Base-by-base conservation (phyloP, 352 stramenopile species). In the Globisporangium splendens region DNA sequence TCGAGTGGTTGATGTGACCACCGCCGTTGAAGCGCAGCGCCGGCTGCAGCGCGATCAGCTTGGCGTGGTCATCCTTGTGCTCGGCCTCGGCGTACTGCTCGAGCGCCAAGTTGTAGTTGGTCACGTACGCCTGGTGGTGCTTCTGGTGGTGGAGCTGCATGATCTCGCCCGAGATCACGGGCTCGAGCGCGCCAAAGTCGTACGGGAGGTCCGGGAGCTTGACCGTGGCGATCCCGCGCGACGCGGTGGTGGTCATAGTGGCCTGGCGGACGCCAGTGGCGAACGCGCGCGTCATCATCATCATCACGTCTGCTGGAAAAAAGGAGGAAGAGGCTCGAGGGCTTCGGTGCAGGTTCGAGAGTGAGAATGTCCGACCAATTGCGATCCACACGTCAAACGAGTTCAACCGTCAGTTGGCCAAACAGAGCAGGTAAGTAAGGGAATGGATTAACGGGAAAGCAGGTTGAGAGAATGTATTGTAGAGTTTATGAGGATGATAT, bases 1-100 rank as follows among this genome's bases (percentile, higher is more conserved):
- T 94, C 55, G 93, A 97, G 77, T 99, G 97, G 75, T 99, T 99
- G 24, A 99, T 73, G 73, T 99, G 97, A 57, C 96, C 96, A 14
- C 96, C 97, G 18, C 96, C 96, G 77, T 99, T 99, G 76, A 99
- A 99, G 67, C 98, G 97, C 49, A 99, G 79, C 39, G 94, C 95
- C 14, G 75, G 77, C 63, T 98, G 88, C 21, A 98, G 72, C 44
- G 75, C 82, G 65, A 98, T 95, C 59, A 98, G 86, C 59, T 85
- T 89, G 50, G 83, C 88, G 62, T 98, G 79, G 77, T 99, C 91
- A 24, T 69, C 60, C 68, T 91, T 91, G 46, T 68, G 61, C 68
- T 95, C 73, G 41, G 95, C 95, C 52, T 93, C 82, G 44, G 95
- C 91, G 59, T 97, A 89, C 79, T 98, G 96, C 76, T 98, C 96